These are phyloP conservation scores for Verticillium alfalfae DNA, from an alignment of 2,329 filamentous ascomycete species.

Conservation along the genomic window DNA sequence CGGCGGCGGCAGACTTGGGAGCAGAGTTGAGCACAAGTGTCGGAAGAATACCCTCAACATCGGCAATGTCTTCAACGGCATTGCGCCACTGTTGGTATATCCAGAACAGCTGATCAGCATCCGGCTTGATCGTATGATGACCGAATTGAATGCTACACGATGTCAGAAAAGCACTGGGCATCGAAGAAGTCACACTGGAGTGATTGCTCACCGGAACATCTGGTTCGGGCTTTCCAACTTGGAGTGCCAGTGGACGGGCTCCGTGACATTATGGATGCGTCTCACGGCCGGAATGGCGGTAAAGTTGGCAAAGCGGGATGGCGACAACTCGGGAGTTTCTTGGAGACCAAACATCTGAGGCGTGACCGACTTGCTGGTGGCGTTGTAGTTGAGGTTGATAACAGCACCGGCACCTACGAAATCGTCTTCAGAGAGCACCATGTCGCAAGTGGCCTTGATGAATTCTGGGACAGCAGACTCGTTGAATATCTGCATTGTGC, in stretches of 20 bases:
- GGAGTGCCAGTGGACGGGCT: constrained; percentile 18
- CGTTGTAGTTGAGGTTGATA: constrained; percentile 22
- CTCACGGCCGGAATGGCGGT: constrained; percentile 17
- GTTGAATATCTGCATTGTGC: constrained; percentile 23
- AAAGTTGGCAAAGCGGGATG: constrained; percentile 24
- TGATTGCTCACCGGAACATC: constrained; percentile 22
- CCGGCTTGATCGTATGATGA: constrained; percentile 28
- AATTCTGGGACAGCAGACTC: constrained; percentile 17
- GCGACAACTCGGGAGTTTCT: constrained; percentile 22
- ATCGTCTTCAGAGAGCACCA: constrained; percentile 14
- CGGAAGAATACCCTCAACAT: constrained; percentile 28
- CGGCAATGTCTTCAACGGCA: constrained; percentile 22
- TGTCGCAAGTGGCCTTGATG: constrained; percentile 19
- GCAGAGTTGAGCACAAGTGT: constrained; percentile 28
- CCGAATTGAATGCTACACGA: constrained; percentile 24
- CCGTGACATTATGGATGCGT: constrained; percentile 19
- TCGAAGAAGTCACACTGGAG: not conserved
- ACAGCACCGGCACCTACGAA: constrained; percentile 23
- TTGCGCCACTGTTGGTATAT: constrained; percentile 28
- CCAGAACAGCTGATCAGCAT: constrained; percentile 19
- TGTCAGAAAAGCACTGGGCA: not conserved
- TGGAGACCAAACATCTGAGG: constrained; percentile 25
- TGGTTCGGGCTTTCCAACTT: constrained; percentile 23
- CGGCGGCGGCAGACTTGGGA: constrained; percentile 17
- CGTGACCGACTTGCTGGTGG: constrained; percentile 15